Conservation (phyloP, 495 filamentous ascomycete species). For the Glutinoglossum americanum region DNA sequence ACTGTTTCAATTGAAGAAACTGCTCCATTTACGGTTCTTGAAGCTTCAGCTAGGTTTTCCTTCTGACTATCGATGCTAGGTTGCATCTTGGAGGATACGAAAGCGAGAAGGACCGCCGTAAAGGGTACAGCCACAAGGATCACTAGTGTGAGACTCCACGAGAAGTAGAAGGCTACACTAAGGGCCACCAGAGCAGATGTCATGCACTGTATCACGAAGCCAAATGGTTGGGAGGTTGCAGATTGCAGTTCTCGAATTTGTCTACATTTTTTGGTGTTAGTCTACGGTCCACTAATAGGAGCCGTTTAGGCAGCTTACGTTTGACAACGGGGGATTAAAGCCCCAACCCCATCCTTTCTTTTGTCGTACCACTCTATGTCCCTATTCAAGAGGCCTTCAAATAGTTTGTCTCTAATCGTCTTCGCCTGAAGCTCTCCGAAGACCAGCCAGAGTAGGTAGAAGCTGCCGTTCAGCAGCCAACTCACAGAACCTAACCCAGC, state of each 20-base stretch:
- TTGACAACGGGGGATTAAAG: constrained; percentile 47
- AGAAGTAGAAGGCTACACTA: constrained; percentile 48
- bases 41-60: constrained; percentile 40
- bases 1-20: constrained; percentile 63
- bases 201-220: constrained; percentile 38
- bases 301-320: constrained; percentile 32
- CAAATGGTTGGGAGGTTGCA: constrained; percentile 58
- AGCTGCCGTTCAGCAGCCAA: constrained; percentile 43
- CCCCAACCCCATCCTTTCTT: constrained; percentile 45
- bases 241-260: constrained; percentile 66
- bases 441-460: constrained; percentile 44
- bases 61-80: constrained; percentile 47
- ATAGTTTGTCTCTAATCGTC: constrained; percentile 38
- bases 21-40: constrained; percentile 48
- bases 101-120: constrained; percentile 32
- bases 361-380: constrained; percentile 72
- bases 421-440: constrained; percentile 69
- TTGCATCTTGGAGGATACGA: constrained; percentile 38
- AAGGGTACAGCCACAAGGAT: constrained; percentile 56
- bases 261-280: constrained; percentile 22
- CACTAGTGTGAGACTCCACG: constrained; percentile 73
- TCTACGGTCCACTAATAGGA: not conserved
- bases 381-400: constrained; percentile 42
- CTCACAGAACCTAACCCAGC: constrained; percentile 33
- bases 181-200: constrained; percentile 41